Evolutionary conservation across 2,329 filamentous ascomycete species (phyloP).

Genomic region (Cadophora malorum): DNA sequence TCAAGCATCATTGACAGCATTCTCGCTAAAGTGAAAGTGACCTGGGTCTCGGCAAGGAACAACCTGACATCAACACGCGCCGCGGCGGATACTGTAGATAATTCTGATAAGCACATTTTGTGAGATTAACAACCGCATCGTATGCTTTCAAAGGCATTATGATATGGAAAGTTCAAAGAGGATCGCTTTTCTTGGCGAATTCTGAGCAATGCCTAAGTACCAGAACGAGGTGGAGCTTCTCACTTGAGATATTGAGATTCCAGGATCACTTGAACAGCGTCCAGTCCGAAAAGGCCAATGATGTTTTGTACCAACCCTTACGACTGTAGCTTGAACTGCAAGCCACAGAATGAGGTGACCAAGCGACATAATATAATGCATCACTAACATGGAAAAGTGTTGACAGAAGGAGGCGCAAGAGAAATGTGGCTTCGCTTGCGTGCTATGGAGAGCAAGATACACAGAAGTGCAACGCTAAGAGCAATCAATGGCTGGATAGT

Average conservation of each 20-base stretch:
- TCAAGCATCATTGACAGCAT: too few species aligned
- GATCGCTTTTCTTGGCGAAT: too few species aligned
- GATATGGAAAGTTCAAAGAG: too few species aligned
- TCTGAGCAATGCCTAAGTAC: too few species aligned
- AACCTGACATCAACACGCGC: too few species aligned
- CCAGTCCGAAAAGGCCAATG: neutral
- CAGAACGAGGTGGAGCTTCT: too few species aligned
- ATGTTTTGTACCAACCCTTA: conserved; percentile 2
- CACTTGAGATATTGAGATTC: neutral
- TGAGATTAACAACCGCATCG: too few species aligned
- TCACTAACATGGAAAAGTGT: neutral
- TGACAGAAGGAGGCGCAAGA: neutral
- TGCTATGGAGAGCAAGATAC: neutral
- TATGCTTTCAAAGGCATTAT: too few species aligned
- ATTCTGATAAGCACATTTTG: too few species aligned
- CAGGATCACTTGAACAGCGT: neutral
- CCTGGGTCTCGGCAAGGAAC: too few species aligned
- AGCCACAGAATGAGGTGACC: neutral
- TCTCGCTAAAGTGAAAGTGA: too few species aligned
- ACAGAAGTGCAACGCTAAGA: neutral
- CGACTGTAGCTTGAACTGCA: neutral
- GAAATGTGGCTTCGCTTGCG: neutral
- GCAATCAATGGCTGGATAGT: neutral
- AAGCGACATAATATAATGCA: neutral
- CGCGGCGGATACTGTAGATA: too few species aligned